Conservation (phyloP, 73 alveolate genomes). For the Paramecium octaurelia region DNA sequence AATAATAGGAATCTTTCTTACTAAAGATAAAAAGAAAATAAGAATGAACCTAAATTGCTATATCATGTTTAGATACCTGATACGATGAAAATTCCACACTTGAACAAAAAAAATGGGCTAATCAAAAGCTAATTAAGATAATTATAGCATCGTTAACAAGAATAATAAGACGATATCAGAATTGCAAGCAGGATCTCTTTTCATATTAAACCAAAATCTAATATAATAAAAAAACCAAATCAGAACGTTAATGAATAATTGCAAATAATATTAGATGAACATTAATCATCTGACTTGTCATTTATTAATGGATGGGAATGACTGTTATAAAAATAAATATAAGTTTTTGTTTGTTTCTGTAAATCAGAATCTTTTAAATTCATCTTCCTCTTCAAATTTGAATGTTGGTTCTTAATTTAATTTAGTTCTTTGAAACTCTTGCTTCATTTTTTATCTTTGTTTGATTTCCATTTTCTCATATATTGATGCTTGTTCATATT, state of each 20-base stretch:
- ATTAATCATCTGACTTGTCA: neutral
- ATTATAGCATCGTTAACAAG: neutral
- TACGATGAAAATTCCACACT: neutral
- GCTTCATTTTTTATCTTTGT: neutral
- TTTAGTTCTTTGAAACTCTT: neutral
- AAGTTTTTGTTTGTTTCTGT: neutral
- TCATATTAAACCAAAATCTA: neutral
- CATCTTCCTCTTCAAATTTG: slow-evolving; percentile 29
- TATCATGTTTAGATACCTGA: slow-evolving; percentile 10
- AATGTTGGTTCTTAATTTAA: neutral
- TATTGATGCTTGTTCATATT: slow-evolving; percentile 14
- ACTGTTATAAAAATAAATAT: neutral
- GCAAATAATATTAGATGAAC: neutral
- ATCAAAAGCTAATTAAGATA: neutral
- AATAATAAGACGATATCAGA: neutral
- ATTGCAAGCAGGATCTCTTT: neutral
- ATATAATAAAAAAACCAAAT: neutral
- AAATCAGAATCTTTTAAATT: neutral
- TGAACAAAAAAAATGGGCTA: neutral
- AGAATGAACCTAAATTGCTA: neutral
- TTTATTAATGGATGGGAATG: neutral
- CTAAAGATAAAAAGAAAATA: neutral
- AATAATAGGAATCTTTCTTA: neutral
- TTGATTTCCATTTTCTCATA: slow-evolving; percentile 31
- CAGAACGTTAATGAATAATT: neutral